Base-by-base conservation (phyloP, 768 basidiomycete species). In the Termitomyces sp. region DNA sequence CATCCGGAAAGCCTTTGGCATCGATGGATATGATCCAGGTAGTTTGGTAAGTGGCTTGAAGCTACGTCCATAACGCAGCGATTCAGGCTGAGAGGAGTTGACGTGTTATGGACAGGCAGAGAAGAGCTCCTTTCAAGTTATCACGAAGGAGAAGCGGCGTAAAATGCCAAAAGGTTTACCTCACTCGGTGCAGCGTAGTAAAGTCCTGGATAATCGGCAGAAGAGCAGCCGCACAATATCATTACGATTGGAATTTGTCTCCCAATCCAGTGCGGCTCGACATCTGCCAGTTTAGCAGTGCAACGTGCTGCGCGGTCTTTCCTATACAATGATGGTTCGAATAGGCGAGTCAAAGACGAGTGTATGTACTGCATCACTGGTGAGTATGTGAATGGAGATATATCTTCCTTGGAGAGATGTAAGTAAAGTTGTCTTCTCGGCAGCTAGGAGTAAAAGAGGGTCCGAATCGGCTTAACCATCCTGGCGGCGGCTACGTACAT, bases 351-450 rank as follows among this genome's bases (percentile, higher is more conserved):
- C 17, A 40, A 24, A 28, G 28, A 2, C 26, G 10, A 49, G 32
- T 15, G 17, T 24, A 17, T 38, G 35, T 3, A 38, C 11, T 7
- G 35, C 17, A 49, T n/a, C 17, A 28, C 6, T 38, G 10, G 10
- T 28, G 24, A 19, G 37, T 26, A 11, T 38, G 24, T 38, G 35
- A 49, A n/a, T 49, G 22, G 37, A 38, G 34, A 49, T 49, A 37
- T 40, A 50, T 50, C 49, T n/a, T 50, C 43, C 28, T 30, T 32
- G 21, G 42, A 53, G 51, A 22, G 32, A 17, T 30, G 15, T 17
- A 43, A 43, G 41, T 43, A 30, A 22, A 43, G 50, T 32, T 32
- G 51, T 10, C 51, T 52, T 53, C 51, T 53, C 42, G 32, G 41
- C 32, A 22, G 34, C 34, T 12, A 53, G 41, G 51, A 42, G 42